These are phyloP conservation scores for Rutstroemia sp. DNA, from an alignment of 2,329 filamentous ascomycete species.

Conservation along the genomic window DNA sequence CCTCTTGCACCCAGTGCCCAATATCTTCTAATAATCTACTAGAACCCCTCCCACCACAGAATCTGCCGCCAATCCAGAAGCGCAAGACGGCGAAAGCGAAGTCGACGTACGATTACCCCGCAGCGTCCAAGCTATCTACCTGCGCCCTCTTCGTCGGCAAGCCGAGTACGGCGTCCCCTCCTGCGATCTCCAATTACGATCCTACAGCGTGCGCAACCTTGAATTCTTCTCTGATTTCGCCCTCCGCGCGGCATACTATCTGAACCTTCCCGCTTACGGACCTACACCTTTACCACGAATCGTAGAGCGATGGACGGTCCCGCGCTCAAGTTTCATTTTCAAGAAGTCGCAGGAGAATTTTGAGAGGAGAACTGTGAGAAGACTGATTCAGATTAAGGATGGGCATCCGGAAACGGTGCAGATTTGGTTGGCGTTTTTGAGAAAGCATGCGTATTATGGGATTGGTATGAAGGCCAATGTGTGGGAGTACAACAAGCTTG, in stretches of 20 bases:
- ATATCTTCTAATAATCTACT: conserved; percentile 5
- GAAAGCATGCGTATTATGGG: conserved; percentile 90
- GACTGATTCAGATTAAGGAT: conserved; percentile 88
- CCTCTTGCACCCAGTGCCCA: neutral
- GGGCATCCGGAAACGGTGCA: conserved; percentile 84
- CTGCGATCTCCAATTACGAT: conserved; percentile 88
- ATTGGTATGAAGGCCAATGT: conserved; percentile 98
- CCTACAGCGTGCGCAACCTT: conserved; percentile 81
- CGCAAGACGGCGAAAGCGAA: neutral
- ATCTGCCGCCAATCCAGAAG: neutral
- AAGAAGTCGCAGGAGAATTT: conserved; percentile 99
- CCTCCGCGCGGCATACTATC: conserved; percentile 87
- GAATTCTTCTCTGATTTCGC: conserved; percentile 95
- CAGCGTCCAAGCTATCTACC: conserved; percentile 76
- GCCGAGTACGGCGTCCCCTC: conserved; percentile 71
- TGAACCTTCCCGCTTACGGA: conserved; percentile 77
- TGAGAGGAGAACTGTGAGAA: conserved; percentile 77
- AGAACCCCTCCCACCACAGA: neutral
- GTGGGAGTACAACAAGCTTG: conserved; percentile 74
- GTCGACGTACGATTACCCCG: conserved; percentile 57
- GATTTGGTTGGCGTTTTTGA: conserved; percentile 84
- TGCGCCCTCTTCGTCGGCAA: conserved; percentile 72
- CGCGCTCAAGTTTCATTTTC: conserved; percentile 80
- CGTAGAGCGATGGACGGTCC: conserved; percentile 90
- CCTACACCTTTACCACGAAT: conserved; percentile 81